Base-by-base conservation (phyloP, 2,329 filamentous ascomycete species). In the Venturia nashicola region DNA sequence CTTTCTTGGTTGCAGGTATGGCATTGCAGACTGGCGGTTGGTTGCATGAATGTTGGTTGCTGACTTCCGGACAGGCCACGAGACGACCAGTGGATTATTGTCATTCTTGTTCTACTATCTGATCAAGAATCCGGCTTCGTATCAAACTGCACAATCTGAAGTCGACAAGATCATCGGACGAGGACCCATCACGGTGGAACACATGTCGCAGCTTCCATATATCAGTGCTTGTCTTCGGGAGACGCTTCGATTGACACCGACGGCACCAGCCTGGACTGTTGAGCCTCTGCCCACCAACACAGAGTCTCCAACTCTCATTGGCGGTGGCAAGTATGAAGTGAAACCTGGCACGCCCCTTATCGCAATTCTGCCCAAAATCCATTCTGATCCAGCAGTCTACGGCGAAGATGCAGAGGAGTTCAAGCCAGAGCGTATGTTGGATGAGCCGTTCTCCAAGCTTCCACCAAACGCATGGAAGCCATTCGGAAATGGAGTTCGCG, bases 1-100 rank as follows among this genome's bases (percentile, higher is more conserved):
- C 82, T 2, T 87, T 89, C 77, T 80, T 87, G 48, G 85, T 85
- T 61, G 83, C 73, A 76, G 68, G 69, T 81, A 66, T 32, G 32
- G 3, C 79, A 81, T 67, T 78, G 81, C 61, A 74, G 86, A 2
- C 67, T 81, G 11, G 12, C 12, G 2, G 7, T 42, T 42, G 40
- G 4, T 42, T 42, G 11, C 12, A 42, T 42, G 40, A 16, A 42
- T 1, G 5, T 42, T 1, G 40, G 12, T 42, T 9, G 11, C 40
- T 42, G 40, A 42, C 40, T 4, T 12, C 16, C 40, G 16, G 14
- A 39, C n/a, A 60, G 60, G 60, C 14, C 63, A 65, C 34, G 63
- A 65, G 40, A 65, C 63, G 0, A 76, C 74, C 2, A 75, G 73
- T 16, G 73, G 65, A 61, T 40, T 65, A 55, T 3, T 63, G 36